Evolutionary conservation across 495 filamentous ascomycete species (phyloP).

Genomic region (Penicillium daleae): DNA sequence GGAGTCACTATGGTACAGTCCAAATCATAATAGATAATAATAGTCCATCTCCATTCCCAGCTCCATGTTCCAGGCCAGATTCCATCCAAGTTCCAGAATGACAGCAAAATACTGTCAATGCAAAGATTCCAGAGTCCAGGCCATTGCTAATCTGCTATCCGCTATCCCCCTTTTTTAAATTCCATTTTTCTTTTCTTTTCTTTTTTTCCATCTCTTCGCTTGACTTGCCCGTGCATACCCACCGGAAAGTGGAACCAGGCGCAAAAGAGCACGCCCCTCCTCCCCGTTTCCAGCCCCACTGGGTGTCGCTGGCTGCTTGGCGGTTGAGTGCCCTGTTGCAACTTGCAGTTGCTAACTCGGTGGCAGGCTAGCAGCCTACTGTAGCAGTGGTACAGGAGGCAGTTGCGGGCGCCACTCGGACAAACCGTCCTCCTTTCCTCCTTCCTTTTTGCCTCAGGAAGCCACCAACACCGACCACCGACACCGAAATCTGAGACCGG

Average conservation of each 20-base stretch:
- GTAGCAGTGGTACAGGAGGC: not conserved
- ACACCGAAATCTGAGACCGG: not conserved
- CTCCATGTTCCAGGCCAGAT: not conserved
- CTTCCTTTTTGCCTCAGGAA: not conserved
- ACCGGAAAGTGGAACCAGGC: not conserved
- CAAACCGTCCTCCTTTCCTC: not conserved
- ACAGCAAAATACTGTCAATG: not conserved
- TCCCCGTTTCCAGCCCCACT: not conserved
- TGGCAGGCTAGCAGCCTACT: no score
- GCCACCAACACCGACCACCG: not conserved
- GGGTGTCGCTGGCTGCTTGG: no score
- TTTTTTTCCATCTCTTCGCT: no score
- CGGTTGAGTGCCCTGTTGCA: no score
- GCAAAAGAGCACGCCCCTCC: conserved; percentile 1
- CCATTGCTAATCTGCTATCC: no score
- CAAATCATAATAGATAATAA: no score
- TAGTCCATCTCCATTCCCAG: not conserved
- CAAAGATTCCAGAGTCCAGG: conserved; percentile 12
- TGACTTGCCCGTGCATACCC: not conserved
- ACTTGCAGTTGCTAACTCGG: no score
- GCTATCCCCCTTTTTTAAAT: not conserved
- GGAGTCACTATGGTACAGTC: no score
- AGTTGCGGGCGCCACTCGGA: not conserved
- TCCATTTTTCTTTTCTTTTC: not conserved
- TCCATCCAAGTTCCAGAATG: conserved; percentile 23